These are phyloP conservation scores for Colletotrichum sp. DNA, from an alignment of 2,329 filamentous ascomycete genomes.

Conservation along the genomic window DNA sequence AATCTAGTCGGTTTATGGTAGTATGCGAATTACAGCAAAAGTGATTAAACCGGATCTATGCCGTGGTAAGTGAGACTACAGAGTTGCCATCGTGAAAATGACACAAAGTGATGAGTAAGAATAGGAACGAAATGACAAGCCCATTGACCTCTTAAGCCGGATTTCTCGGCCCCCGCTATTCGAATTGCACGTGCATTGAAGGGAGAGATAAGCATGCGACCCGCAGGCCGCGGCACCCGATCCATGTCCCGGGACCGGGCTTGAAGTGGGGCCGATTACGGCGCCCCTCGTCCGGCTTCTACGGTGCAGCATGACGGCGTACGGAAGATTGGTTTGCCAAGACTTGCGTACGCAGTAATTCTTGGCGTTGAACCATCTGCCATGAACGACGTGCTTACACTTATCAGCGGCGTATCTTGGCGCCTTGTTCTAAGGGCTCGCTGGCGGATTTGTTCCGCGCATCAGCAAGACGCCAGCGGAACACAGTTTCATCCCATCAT, in stretches of 20 bases:
- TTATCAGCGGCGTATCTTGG: background rate
- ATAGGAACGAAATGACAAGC: rapidly evolving
- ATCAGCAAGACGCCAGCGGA: background rate
- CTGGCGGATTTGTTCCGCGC: background rate
- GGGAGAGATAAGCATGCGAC: background rate
- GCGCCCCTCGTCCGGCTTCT: background rate
- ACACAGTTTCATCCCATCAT: background rate
- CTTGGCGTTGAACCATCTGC: background rate
- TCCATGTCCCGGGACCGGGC: background rate
- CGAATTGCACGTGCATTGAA: background rate
- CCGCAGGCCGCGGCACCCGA: background rate
- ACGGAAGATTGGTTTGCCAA: background rate
- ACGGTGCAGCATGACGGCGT: background rate
- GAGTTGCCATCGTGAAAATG: background rate
- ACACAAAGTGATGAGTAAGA: background rate
- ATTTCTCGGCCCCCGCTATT: background rate
- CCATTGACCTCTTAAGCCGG: background rate
- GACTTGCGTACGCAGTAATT: background rate
- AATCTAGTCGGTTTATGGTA: too few relatives aligned
- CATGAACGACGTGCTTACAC: background rate
- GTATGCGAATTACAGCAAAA: too few relatives aligned
- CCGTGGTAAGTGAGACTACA: too few relatives aligned
- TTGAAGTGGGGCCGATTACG: background rate
- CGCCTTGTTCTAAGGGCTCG: background rate
- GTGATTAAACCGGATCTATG: too few relatives aligned